These are phyloP conservation scores for Cladosporium sp. DNA, from an alignment of 2,329 filamentous ascomycete genomes.

Conservation along the genomic window DNA sequence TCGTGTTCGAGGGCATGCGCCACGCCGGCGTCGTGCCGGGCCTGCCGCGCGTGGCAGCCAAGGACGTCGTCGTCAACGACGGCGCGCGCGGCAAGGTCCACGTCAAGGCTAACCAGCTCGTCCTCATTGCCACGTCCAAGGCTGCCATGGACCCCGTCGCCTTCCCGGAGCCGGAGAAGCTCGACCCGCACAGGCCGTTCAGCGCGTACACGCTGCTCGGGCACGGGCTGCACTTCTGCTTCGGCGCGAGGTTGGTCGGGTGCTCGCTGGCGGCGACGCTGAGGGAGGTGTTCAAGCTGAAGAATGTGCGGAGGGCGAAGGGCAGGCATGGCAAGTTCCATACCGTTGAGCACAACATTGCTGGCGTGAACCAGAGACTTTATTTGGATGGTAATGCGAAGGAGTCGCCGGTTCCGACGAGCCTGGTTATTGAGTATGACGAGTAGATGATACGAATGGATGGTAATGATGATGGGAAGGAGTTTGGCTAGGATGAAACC, in stretches of 20 bases:
- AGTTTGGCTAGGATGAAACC: no score
- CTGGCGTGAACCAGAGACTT: conserved; percentile 42
- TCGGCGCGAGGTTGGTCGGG: conserved; percentile 36
- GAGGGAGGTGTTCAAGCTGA: conserved; percentile 41
- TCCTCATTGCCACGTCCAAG: conserved; percentile 41
- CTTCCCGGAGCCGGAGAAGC: conserved; percentile 37
- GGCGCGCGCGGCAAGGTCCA: conserved; percentile 42
- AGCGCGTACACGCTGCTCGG: conserved; percentile 36
- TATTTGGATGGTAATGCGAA: conserved; percentile 45
- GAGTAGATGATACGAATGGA: conserved; percentile 8
- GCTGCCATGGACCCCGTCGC: conserved; percentile 36
- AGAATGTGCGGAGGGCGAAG: conserved; percentile 35
- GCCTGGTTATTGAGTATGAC: conserved; percentile 39
- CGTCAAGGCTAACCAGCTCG: conserved; percentile 40
- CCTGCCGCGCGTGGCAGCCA: conserved; percentile 45
- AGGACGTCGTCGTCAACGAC: conserved; percentile 38
- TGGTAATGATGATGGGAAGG: no score
- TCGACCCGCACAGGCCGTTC: conserved; percentile 37
- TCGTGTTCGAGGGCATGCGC: conserved; percentile 51
- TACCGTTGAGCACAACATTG: conserved; percentile 40
- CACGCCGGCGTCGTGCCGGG: conserved; percentile 45
- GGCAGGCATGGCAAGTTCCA: conserved; percentile 37
- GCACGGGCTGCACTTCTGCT: conserved; percentile 37
- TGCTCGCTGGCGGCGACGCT: conserved; percentile 36
- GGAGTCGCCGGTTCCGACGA: conserved; percentile 42